phyloP scores from a whole-genome alignment of 345 rosid species.

The Eucalyptus caleyi region DNA sequence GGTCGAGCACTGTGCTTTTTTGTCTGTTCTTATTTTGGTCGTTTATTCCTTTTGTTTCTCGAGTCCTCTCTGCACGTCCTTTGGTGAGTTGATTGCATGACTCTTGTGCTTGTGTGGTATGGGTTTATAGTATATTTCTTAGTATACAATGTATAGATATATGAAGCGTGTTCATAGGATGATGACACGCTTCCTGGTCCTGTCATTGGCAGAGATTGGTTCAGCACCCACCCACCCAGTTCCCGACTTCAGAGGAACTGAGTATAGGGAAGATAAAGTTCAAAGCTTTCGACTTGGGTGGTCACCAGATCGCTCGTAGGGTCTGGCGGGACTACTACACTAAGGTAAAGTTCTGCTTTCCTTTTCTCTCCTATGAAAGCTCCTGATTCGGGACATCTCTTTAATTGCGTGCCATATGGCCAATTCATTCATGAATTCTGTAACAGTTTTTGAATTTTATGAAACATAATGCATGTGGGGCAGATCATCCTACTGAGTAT shows the following conservation, averaged over 20 bases:
- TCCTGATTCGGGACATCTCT: neutral
- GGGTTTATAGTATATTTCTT: neutral
- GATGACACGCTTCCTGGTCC: neutral
- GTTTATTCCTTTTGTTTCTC: neutral
- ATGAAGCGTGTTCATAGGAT: neutral
- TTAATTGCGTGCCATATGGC: neutral
- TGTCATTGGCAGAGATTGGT: constrained; percentile 12
- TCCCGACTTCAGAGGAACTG: constrained; percentile 38
- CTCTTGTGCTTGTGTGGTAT: neutral
- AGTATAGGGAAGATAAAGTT: constrained; percentile 37
- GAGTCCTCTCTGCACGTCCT: neutral
- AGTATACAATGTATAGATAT: neutral
- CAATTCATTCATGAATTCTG: neutral
- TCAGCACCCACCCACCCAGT: constrained; percentile 35
- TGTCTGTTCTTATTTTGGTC: neutral
- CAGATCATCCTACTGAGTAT: neutral
- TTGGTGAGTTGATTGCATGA: neutral
- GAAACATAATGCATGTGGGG: neutral
- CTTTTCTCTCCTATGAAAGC: neutral
- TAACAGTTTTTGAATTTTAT: neutral
- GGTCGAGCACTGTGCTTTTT: neutral
- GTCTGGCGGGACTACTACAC: constrained; percentile 41
- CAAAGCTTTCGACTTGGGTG: constrained; percentile 41
- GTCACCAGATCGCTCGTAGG: constrained; percentile 37
- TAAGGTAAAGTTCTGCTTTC: neutral